Conservation (phyloP, 2,329 filamentous ascomycete genomes). For the Aspergillus sp. region DNA sequence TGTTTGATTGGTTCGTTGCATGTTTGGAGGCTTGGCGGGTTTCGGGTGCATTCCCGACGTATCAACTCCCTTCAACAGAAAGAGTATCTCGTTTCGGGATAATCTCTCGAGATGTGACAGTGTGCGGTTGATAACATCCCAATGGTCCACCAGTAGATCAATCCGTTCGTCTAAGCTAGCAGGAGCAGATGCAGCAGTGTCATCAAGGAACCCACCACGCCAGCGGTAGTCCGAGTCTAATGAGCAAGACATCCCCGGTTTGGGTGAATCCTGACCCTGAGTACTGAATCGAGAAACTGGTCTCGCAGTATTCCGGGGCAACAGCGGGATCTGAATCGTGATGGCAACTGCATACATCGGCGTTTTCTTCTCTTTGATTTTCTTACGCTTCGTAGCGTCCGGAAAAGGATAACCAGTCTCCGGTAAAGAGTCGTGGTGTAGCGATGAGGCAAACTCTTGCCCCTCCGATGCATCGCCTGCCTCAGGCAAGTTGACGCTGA, state of each 20-base stretch:
- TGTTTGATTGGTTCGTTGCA: slow-evolving; percentile 50
- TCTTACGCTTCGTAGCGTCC: slow-evolving; percentile 42
- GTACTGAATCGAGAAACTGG: slow-evolving; percentile 38
- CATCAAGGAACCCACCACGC: slow-evolving; percentile 37
- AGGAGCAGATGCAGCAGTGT: slow-evolving; percentile 45
- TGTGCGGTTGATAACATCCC: slow-evolving; percentile 59
- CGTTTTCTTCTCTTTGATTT: slow-evolving; percentile 53
- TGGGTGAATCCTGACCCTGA: slow-evolving; percentile 32
- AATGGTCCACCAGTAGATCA: slow-evolving; percentile 57
- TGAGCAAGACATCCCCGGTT: slow-evolving; percentile 38
- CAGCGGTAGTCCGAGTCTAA: slow-evolving; percentile 43
- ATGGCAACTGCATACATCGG: slow-evolving; percentile 62
- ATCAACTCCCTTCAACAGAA: slow-evolving; percentile 51
- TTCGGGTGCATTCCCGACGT: slow-evolving; percentile 41
- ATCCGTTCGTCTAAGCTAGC: slow-evolving; percentile 55
- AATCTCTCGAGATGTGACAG: slow-evolving; percentile 54
- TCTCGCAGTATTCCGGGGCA: slow-evolving; percentile 33
- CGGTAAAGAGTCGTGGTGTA: slow-evolving; percentile 34
- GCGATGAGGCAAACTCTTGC: slow-evolving; percentile 30
- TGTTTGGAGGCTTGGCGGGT: slow-evolving; percentile 45
- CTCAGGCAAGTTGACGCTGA: slow-evolving; percentile 56
- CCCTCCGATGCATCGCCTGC: slow-evolving; percentile 38
- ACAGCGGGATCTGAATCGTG: slow-evolving; percentile 53
- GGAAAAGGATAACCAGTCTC: slow-evolving; percentile 40
- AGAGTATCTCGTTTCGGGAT: slow-evolving; percentile 53